Conservation (phyloP, 176 grass and related monocot species). For the Ensete glaucum region DNA sequence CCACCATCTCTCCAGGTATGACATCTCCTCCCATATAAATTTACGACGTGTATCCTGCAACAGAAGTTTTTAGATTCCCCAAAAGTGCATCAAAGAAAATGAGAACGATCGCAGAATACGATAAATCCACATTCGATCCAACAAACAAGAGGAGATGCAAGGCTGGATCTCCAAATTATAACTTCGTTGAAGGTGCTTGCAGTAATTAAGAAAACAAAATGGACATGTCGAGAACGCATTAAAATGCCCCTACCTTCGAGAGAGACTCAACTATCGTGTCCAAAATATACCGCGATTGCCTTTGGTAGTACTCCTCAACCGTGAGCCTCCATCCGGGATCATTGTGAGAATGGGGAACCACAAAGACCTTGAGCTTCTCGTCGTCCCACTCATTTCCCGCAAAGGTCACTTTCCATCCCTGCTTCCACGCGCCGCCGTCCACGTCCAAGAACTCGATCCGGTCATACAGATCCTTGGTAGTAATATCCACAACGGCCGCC, state of each 20-base stretch:
- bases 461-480: slow-evolving; percentile 83
- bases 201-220: not conserved
- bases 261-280: slow-evolving; percentile 86
- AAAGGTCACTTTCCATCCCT: slow-evolving; percentile 81
- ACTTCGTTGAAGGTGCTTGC: not conserved
- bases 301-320: slow-evolving; percentile 88
- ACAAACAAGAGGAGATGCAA: not conserved
- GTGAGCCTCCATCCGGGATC: slow-evolving; percentile 91
- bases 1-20: slow-evolving; percentile 99
- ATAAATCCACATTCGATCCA: not conserved
- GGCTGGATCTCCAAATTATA: not conserved
- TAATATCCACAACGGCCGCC: slow-evolving; percentile 65
- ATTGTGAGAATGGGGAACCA: slow-evolving; percentile 94
- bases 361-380: slow-evolving; percentile 97
- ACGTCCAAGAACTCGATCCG: slow-evolving; percentile 73
- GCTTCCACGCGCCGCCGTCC: slow-evolving; percentile 93
- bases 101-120: not conserved
- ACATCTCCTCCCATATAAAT: slow-evolving; percentile 99
- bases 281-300: slow-evolving; percentile 80
- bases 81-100: not conserved
- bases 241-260: slow-evolving; percentile 48
- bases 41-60: slow-evolving; percentile 69
- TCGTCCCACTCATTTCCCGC: slow-evolving; percentile 62
- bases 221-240: not conserved
- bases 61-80: not conserved